Evolutionary conservation across 2,329 filamentous ascomycete species (phyloP).

Genomic region (Tolypocladium amazonense): DNA sequence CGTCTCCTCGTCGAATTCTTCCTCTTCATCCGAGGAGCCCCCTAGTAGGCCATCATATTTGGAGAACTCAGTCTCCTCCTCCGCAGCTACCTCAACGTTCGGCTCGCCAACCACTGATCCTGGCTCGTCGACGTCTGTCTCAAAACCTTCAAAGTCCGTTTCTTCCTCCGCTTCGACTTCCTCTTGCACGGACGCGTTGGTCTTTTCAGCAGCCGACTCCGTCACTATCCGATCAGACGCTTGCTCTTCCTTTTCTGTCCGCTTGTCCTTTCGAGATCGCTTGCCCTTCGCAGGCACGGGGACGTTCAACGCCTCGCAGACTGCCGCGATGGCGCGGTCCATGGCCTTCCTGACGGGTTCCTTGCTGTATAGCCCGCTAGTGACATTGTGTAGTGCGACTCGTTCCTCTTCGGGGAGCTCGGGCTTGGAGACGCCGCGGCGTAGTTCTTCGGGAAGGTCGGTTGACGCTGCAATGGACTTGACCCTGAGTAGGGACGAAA

Average conservation of each 20-base stretch:
- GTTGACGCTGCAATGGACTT: slow-evolving; percentile 40
- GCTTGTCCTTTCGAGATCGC: slow-evolving; percentile 19
- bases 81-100: slow-evolving; percentile 14
- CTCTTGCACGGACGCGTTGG: slow-evolving; percentile 1
- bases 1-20: slow-evolving; percentile 23
- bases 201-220: neutral
- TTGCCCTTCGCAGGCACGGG: slow-evolving; percentile 31
- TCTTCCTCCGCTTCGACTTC: slow-evolving; percentile 16
- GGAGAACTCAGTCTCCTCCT: slow-evolving; percentile 22
- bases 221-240: slow-evolving; percentile 11
- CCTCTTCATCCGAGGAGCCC: slow-evolving; percentile 31
- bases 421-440: slow-evolving; percentile 35
- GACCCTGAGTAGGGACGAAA: slow-evolving; percentile 42
- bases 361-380: slow-evolving; percentile 44
- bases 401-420: slow-evolving; percentile 41
- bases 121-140: slow-evolving; percentile 16
- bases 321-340: slow-evolving; percentile 34
- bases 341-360: slow-evolving; percentile 38
- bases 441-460: slow-evolving; percentile 38
- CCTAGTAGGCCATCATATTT: slow-evolving; percentile 37
- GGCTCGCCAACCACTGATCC: slow-evolving; percentile 8
- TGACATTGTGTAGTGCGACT: slow-evolving; percentile 45
- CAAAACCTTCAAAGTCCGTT: slow-evolving; percentile 26
- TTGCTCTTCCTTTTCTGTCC: slow-evolving; percentile 19
- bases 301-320: slow-evolving; percentile 38